A percentile compares a stretch with the other conserved stretches of the same genome.
phyloP scores from a whole-genome alignment of 768 basidiomycete species.

The Crepidotus variabilis region DNA sequence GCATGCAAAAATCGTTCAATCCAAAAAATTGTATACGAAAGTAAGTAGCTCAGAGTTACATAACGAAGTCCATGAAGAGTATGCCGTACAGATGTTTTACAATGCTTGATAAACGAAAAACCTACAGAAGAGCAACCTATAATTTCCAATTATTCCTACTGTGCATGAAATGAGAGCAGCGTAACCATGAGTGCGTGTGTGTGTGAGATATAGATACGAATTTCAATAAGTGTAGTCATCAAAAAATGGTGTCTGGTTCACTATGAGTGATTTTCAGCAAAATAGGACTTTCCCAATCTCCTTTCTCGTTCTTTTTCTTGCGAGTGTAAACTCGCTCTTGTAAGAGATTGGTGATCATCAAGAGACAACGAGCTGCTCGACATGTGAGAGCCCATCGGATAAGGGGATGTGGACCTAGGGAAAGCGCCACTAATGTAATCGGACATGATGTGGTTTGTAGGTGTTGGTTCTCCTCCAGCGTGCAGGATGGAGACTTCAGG shows the following conservation, averaged over 20 bases:
- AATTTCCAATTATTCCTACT: not conserved
- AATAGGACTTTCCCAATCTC: too few species aligned
- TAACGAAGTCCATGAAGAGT: too few species aligned
- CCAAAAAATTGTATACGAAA: too few species aligned
- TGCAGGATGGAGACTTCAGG: not conserved
- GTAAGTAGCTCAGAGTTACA: too few species aligned
- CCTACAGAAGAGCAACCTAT: not conserved
- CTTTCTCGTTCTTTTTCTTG: too few species aligned
- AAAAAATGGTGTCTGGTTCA: too few species aligned
- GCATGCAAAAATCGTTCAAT: too few species aligned
- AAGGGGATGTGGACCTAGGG: slow-evolving; percentile 11
- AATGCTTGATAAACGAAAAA: not conserved
- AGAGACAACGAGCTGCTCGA: slow-evolving; percentile 12
- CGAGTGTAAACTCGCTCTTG: not conserved
- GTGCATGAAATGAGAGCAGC: not conserved
- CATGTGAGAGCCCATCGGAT: slow-evolving; percentile 8
- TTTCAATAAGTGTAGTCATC: too few species aligned
- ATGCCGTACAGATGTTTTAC: not conserved
- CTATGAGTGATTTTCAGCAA: too few species aligned
- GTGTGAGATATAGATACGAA: too few species aligned
- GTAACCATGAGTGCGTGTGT: not conserved
- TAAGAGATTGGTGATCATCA: slow-evolving; percentile 1
- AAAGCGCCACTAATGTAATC: not conserved
- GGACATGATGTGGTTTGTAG: slow-evolving; percentile 1
- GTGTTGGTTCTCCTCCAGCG: slow-evolving; percentile 5